phyloP scores from a whole-genome alignment of 768 basidiomycete species.

The Tephrocybe sp. region DNA sequence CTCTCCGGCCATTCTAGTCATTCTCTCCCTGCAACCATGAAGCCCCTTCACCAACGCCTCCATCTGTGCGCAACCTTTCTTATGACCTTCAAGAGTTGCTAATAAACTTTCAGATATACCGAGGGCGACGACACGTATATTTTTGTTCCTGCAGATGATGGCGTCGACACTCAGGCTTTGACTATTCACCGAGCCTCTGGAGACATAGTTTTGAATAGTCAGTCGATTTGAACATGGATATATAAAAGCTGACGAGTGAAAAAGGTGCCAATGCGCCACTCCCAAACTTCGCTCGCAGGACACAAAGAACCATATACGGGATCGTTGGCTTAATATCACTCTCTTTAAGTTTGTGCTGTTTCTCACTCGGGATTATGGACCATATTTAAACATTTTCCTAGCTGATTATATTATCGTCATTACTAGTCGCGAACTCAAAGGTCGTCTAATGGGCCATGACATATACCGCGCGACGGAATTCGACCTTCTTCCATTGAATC shows the following conservation, averaged over 20 bases:
- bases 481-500: slow-evolving; percentile 84
- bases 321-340: slow-evolving; percentile 77
- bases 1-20: slow-evolving; percentile 8
- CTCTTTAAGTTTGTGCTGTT: slow-evolving; percentile 50
- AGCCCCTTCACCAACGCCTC: slow-evolving; percentile 67
- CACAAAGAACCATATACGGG: slow-evolving; percentile 67
- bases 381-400: slow-evolving; percentile 26
- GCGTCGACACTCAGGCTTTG: slow-evolving; percentile 59
- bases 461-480: slow-evolving; percentile 90
- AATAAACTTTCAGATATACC: slow-evolving; percentile 48
- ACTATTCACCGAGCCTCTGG: slow-evolving; percentile 74
- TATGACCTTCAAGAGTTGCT: slow-evolving; percentile 8
- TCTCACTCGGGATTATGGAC: not conserved
- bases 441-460: slow-evolving; percentile 79
- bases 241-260: slow-evolving; percentile 4
- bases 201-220: slow-evolving; percentile 69
- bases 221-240: slow-evolving; percentile 19
- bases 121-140: slow-evolving; percentile 75
- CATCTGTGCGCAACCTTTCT: slow-evolving; percentile 49
- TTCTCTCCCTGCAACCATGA: slow-evolving; percentile 44
- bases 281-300: slow-evolving; percentile 55
- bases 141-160: slow-evolving; percentile 63
- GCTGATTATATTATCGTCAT: slow-evolving; percentile 93
- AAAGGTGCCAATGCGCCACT: slow-evolving; percentile 53
- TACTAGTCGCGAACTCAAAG: slow-evolving; percentile 76